Evolutionary conservation across 441 rosid species (phyloP).

Genomic region (Arabidopsis lyrata): DNA sequence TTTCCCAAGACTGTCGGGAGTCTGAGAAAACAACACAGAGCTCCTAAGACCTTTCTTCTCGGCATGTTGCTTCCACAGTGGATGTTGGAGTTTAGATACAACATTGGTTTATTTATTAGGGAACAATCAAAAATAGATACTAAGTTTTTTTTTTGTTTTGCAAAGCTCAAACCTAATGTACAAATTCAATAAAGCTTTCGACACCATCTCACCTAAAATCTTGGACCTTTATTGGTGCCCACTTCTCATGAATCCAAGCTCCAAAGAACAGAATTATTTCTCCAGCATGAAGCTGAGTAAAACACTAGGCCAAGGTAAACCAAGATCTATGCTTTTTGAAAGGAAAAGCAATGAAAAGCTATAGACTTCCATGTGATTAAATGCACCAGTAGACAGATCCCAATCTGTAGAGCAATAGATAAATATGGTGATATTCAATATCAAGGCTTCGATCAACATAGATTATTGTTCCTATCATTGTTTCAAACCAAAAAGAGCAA

Average conservation of each 20-base stretch:
- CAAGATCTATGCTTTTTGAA: conserved; percentile 43
- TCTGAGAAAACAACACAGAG: background rate
- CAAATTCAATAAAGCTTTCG: conserved; percentile 39
- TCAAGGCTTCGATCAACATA: conserved; percentile 26
- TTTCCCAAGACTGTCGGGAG: background rate
- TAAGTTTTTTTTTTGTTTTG: background rate
- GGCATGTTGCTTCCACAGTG: conserved; percentile 2
- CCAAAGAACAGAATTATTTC: conserved; percentile 33
- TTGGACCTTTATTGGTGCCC: conserved; percentile 29
- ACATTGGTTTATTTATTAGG: conserved; percentile 27
- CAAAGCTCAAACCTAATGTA: conserved; percentile 42
- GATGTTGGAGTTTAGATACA: conserved; percentile 25
- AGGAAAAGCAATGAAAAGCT: conserved; percentile 37
- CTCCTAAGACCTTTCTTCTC: background rate
- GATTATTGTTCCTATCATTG: conserved; percentile 35
- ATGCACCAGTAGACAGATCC: conserved; percentile 36
- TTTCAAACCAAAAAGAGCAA: conserved; percentile 28
- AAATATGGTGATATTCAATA: conserved; percentile 38
- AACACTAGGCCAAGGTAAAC: conserved; percentile 20
- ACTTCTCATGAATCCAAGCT: conserved; percentile 32
- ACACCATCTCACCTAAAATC: conserved; percentile 42
- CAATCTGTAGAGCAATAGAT: conserved; percentile 41
- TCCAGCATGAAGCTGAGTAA: conserved; percentile 40
- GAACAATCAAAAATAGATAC: conserved; percentile 22
- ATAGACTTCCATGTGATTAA: conserved; percentile 39